These are phyloP conservation scores for Plasmodium knowlesi DNA, from an alignment of 169 alveolate species.

Conservation along the genomic window DNA sequence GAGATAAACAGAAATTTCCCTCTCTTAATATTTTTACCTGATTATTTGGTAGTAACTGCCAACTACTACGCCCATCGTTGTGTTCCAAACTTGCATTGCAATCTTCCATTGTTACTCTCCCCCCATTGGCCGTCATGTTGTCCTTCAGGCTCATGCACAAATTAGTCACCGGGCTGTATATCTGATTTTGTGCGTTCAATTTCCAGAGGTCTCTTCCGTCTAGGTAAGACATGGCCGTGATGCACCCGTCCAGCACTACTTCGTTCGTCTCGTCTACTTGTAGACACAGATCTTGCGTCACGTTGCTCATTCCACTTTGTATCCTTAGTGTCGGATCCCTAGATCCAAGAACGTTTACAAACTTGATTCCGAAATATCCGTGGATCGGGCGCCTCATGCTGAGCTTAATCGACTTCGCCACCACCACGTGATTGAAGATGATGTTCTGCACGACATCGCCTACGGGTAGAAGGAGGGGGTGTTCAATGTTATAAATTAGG, in stretches of 20 bases:
- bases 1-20: constrained; percentile 91
- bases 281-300: constrained; percentile 81
- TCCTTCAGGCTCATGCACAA: constrained; percentile 86
- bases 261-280: constrained; percentile 84
- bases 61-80: constrained; percentile 83
- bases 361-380: constrained; percentile 89
- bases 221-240: constrained; percentile 80
- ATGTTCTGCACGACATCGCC: constrained; percentile 81
- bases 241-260: constrained; percentile 84
- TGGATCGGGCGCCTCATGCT: constrained; percentile 87
- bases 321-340: constrained; percentile 88
- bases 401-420: constrained; percentile 83
- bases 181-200: constrained; percentile 79
- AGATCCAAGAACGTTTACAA: constrained; percentile 85
- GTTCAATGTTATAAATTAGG: background rate
- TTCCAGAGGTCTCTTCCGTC: constrained; percentile 83
- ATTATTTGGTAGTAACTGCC: constrained; percentile 91
- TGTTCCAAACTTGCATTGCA: constrained; percentile 66
- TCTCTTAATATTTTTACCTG: constrained; percentile 89
- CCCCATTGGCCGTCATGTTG: constrained; percentile 86
- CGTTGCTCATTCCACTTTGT: constrained; percentile 91
- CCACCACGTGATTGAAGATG: constrained; percentile 80
- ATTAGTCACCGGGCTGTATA: constrained; percentile 71
- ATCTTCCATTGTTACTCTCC: constrained; percentile 70
- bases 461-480: background rate